phyloP scores from a whole-genome alignment of 768 basidiomycete genomes.

The Amanita pseudoporphyria region DNA sequence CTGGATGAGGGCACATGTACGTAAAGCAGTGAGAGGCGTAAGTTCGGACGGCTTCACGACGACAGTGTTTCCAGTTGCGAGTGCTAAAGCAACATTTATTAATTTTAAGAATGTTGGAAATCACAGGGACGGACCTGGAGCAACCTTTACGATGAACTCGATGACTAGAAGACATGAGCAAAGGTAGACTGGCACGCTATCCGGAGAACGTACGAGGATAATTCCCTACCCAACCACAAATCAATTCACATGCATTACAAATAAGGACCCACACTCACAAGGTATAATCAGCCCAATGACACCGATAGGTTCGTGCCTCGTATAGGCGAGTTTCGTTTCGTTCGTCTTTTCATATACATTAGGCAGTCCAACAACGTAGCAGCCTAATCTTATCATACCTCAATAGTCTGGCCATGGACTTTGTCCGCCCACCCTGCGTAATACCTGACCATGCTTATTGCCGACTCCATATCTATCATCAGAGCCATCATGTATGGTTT shows the following conservation, averaged over 20 bases:
- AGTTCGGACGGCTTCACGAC: slow-evolving; percentile 77
- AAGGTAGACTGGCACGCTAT: too few species aligned
- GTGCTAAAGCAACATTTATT: slow-evolving; percentile 28
- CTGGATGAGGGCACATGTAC: slow-evolving; percentile 42
- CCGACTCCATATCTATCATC: neutral
- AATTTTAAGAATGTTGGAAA: neutral
- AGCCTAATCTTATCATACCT: slow-evolving; percentile 23
- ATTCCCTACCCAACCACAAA: slow-evolving; percentile 47
- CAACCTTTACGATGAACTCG: slow-evolving; percentile 69
- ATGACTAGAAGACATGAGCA: slow-evolving; percentile 23
- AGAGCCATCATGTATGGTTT: neutral
- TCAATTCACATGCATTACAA: neutral
- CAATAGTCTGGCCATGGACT: slow-evolving; percentile 64
- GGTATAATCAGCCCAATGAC: slow-evolving; percentile 48
- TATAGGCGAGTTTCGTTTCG: slow-evolving; percentile 25
- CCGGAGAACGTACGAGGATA: slow-evolving; percentile 35
- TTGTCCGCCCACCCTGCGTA: slow-evolving; percentile 93
- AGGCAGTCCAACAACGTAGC: neutral
- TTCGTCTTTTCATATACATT: neutral
- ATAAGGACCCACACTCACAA: slow-evolving; percentile 21
- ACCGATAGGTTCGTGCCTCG: slow-evolving; percentile 53
- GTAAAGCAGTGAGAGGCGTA: slow-evolving; percentile 63
- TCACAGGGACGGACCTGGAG: neutral
- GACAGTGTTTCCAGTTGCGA: slow-evolving; percentile 74
- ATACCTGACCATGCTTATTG: slow-evolving; percentile 39